A percentile compares a stretch with the other conserved stretches of the same genome.
phyloP scores from a whole-genome alignment of 192 early-diverging fungal genomes.

The Helicostylum pulchrum region DNA sequence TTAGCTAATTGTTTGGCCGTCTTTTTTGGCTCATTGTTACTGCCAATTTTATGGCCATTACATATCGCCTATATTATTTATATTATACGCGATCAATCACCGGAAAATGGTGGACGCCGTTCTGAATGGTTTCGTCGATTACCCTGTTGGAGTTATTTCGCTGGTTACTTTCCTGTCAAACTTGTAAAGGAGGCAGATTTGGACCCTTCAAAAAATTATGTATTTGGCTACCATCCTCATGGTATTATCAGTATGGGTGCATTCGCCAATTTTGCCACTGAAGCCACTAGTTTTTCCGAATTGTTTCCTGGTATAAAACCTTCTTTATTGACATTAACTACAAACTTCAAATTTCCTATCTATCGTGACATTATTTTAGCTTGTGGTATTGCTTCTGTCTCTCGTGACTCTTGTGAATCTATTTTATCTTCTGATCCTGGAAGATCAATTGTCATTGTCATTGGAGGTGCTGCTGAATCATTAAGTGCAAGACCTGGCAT shows the following conservation, averaged over 20 bases:
- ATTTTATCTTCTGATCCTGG: conserved; percentile 68
- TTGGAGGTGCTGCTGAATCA: conserved; percentile 89
- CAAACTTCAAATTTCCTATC: conserved; percentile 86
- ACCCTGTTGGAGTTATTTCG: conserved; percentile 69
- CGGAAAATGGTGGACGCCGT: conserved; percentile 73
- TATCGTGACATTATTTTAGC: conserved; percentile 81
- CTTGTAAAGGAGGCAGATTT: conserved; percentile 53
- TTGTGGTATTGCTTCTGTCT: conserved; percentile 76
- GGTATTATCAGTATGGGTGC: conserved; percentile 84
- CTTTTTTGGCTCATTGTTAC: conserved; percentile 63
- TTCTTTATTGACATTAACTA: conserved; percentile 74
- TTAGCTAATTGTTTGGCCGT: conserved; percentile 46
- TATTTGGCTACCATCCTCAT: conserved; percentile 79
- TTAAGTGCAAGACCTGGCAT: conserved; percentile 60
- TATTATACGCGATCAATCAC: conserved; percentile 62
- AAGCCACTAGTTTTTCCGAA: conserved; percentile 69
- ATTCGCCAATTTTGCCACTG: conserved; percentile 76
- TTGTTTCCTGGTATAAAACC: conserved; percentile 78
- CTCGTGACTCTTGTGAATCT: conserved; percentile 71
- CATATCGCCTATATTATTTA: conserved; percentile 74
- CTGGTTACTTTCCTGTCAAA: conserved; percentile 77
- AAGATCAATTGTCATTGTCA: conserved; percentile 72
- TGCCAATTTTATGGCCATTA: conserved; percentile 47
- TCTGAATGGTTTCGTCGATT: conserved; percentile 47
- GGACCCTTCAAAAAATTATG: conserved; percentile 28